Evolutionary conservation across 176 grass and related monocot genomes (phyloP), one percentile per base, ranked within the genome.

Genomic region (Bonia amplexicaulis): DNA sequence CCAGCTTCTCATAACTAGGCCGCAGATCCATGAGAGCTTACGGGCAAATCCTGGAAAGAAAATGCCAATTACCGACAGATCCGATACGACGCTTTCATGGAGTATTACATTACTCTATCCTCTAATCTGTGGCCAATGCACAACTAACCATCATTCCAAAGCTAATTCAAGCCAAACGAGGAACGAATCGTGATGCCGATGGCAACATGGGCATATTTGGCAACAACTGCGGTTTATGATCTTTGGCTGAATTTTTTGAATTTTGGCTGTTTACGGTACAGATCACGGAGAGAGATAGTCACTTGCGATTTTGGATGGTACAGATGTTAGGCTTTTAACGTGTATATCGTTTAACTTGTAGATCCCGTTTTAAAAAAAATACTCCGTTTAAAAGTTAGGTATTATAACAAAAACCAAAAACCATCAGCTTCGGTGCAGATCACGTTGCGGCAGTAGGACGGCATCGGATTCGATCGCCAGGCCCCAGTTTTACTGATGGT

Each of bases 401-500:
- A n/a, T n/a, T n/a, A n/a, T n/a, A n/a, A n/a, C n/a, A n/a, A n/a
- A n/a, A n/a, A n/a, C n/a, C n/a, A n/a, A n/a, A n/a, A n/a, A n/a
- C n/a, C n/a, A n/a, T n/a, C n/a, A n/a, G n/a, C n/a, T n/a, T n/a
- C n/a, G n/a, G n/a, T n/a, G n/a, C n/a, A n/a, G n/a, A n/a, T 54
- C 46, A 14, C 31, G 12, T 29, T 26, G 51, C 40, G 60, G 41
- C 22, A 73, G 76, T 22, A 73, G 66, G 45, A 40, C 47, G 45
- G 85, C 59, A 87, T 87, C 48, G 48, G 85, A 87, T 81, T 80
- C 77, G 16, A 16, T 73, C 27, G 40, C 16, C 51, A 66, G 10
- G 46, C 8, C 13, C 16, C 26, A 26, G 12, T 57, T 44, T 73
- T 10, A 19, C 45, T 13, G 47, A 45, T n/a, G 46, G 14, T 59